phyloP scores from a whole-genome alignment of 306 rosid genomes.

The Heteromeles arbutifolia region DNA sequence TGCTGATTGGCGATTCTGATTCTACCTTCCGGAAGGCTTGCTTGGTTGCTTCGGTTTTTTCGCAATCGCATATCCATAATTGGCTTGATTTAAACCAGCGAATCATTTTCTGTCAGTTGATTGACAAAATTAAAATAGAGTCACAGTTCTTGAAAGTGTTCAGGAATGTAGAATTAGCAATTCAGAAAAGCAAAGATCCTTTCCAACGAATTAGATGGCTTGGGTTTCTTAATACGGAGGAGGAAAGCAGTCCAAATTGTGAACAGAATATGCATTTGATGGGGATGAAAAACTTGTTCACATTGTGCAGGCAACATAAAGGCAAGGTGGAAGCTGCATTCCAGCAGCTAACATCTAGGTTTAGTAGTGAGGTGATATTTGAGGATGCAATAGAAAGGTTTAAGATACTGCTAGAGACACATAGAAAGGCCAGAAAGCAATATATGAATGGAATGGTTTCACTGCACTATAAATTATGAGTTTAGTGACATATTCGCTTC shows the following conservation, averaged over 20 bases:
- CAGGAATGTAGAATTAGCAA: slow-evolving; percentile 37
- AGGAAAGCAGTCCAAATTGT: slow-evolving; percentile 18
- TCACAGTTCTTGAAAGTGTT: slow-evolving; percentile 49
- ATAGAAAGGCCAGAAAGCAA: slow-evolving; percentile 55
- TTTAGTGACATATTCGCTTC: not conserved
- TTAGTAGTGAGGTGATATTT: slow-evolving; percentile 50
- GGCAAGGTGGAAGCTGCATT: slow-evolving; percentile 47
- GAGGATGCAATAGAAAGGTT: slow-evolving; percentile 48
- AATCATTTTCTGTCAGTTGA: slow-evolving; percentile 32
- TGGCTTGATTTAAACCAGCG: slow-evolving; percentile 41
- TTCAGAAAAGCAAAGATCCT: slow-evolving; percentile 58
- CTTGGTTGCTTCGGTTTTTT: slow-evolving; percentile 46
- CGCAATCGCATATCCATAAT: slow-evolving; percentile 26
- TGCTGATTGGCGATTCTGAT: slow-evolving; percentile 44
- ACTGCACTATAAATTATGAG: slow-evolving; percentile 47
- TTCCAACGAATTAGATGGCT: slow-evolving; percentile 62
- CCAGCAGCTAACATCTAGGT: slow-evolving; percentile 49
- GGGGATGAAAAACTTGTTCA: slow-evolving; percentile 28
- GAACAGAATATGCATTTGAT: slow-evolving; percentile 27
- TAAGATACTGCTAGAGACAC: slow-evolving; percentile 51
- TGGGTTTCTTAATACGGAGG: slow-evolving; percentile 27
- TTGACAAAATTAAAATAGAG: slow-evolving; percentile 42
- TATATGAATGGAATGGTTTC: slow-evolving; percentile 73
- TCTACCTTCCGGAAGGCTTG: slow-evolving; percentile 68
- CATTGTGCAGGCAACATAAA: slow-evolving; percentile 29